A percentile compares a stretch with the other conserved stretches of the same genome.
Evolutionary conservation across 1,139 yeast genomes (phyloP).

Genomic region (Kurtzmaniella quercitrusa): DNA sequence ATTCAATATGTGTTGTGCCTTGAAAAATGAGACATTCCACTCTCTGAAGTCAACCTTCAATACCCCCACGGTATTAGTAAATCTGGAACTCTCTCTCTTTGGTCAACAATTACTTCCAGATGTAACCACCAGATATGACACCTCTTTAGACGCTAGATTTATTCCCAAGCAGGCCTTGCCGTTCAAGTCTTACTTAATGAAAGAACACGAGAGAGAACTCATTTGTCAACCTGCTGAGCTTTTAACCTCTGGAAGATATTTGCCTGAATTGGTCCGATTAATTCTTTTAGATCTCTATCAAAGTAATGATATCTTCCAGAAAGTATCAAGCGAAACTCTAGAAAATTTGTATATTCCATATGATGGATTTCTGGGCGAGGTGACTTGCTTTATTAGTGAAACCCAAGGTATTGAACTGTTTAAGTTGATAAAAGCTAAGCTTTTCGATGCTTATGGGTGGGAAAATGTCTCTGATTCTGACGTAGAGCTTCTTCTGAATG

Average conservation of each 20-base stretch:
- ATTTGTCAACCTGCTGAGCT: slow-evolving; percentile 54
- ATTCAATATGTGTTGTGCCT: slow-evolving; percentile 38
- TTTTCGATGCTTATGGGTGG: slow-evolving; percentile 24
- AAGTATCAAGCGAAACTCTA: slow-evolving; percentile 8
- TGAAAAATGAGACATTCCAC: slow-evolving; percentile 20
- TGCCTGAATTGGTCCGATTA: slow-evolving; percentile 49
- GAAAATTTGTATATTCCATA: slow-evolving; percentile 14
- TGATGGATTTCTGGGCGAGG: slow-evolving; percentile 39
- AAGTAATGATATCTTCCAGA: slow-evolving; percentile 25
- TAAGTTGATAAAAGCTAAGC: slow-evolving; percentile 15
- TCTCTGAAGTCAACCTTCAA: slow-evolving; percentile 19
- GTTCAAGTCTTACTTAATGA: slow-evolving; percentile 31
- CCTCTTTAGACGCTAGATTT: slow-evolving; percentile 33
- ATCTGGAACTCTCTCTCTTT: slow-evolving; percentile 40
- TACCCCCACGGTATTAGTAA: slow-evolving; percentile 24
- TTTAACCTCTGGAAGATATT: slow-evolving; percentile 52
- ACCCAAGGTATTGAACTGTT: slow-evolving; percentile 12
- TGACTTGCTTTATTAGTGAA: slow-evolving; percentile 36
- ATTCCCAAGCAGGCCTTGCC: slow-evolving; percentile 14
- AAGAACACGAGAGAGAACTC: slow-evolving; percentile 24
- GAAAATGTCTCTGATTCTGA: slow-evolving; percentile 20
- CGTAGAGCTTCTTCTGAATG: slow-evolving; percentile 21
- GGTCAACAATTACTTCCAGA: slow-evolving; percentile 29
- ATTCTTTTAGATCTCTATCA: slow-evolving; percentile 32
- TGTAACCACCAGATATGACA: slow-evolving; percentile 35